Evolutionary conservation across 345 rosid genomes (phyloP).

Genomic region (Anastatica hierochuntica): DNA sequence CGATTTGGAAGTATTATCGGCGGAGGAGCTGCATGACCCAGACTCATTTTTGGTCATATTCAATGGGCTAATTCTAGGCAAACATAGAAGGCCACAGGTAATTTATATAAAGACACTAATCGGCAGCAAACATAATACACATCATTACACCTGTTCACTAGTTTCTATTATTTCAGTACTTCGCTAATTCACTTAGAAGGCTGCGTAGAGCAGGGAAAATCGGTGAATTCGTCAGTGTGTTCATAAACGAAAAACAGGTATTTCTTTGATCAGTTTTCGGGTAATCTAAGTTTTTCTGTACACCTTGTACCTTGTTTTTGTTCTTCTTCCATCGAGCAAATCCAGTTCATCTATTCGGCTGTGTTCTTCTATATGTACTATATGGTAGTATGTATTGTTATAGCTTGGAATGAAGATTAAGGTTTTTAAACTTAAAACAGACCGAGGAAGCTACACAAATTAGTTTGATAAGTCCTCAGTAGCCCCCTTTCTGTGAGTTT

Average conservation of each 20-base stretch:
- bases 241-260: conserved; percentile 94
- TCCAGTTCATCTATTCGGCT: not conserved
- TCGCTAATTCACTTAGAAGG: conserved; percentile 60
- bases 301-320: too few species aligned
- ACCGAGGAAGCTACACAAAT: not conserved
- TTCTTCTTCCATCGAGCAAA: not conserved
- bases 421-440: too few species aligned
- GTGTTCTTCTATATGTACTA: not conserved
- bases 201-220: conserved; percentile 85
- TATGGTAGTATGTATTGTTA: not conserved
- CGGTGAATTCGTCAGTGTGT: conserved; percentile 87
- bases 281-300: not conserved
- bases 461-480: not conserved
- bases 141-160: conserved; percentile 2
- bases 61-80: conserved; percentile 90
- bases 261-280: conserved; percentile 2
- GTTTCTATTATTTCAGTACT: conserved; percentile 35
- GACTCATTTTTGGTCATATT: conserved; percentile 69
- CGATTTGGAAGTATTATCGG: conserved; percentile 70
- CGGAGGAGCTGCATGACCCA: conserved; percentile 81
- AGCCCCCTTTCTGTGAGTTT: not conserved
- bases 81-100: conserved; percentile 93
- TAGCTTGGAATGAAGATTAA: not conserved
- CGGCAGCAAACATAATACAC: not conserved
- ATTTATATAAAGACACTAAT: not conserved